Conservation (phyloP, 306 rosid genomes). For the Malus sylvestris region DNA sequence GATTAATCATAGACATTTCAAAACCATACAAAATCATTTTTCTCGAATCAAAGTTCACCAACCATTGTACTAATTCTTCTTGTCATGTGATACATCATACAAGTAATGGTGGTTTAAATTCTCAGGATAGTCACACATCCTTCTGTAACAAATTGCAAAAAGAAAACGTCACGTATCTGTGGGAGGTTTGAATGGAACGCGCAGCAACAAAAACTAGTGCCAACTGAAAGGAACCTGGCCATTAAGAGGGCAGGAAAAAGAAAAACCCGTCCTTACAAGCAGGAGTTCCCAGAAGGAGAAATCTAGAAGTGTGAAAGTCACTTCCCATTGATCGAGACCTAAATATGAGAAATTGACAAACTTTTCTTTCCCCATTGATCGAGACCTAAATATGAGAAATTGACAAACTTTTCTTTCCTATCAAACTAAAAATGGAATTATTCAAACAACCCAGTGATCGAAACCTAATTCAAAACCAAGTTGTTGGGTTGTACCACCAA, state of each 20-base stretch:
- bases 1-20: not conserved
- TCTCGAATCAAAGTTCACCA: not conserved
- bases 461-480: not conserved
- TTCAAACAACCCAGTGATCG: not conserved
- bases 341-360: not conserved
- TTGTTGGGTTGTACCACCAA: not conserved
- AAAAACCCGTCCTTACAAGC: too few relatives aligned
- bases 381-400: not conserved
- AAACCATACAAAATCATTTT: not conserved
- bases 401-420: not conserved
- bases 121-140: not conserved
- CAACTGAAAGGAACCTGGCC: not conserved
- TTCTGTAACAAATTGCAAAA: not conserved
- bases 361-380: not conserved
- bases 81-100: not conserved
- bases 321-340: not conserved
- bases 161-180: not conserved
- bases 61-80: not conserved
- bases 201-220: not conserved
- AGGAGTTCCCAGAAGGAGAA: not conserved
- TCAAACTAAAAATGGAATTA: not conserved
- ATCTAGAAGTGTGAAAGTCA: too few relatives aligned
- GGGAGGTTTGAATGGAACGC: not conserved
- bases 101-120: not conserved
- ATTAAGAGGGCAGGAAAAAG: not conserved